These are phyloP conservation scores for Cladosporium sp. DNA, from an alignment of 2,329 filamentous ascomycete genomes.

Conservation along the genomic window DNA sequence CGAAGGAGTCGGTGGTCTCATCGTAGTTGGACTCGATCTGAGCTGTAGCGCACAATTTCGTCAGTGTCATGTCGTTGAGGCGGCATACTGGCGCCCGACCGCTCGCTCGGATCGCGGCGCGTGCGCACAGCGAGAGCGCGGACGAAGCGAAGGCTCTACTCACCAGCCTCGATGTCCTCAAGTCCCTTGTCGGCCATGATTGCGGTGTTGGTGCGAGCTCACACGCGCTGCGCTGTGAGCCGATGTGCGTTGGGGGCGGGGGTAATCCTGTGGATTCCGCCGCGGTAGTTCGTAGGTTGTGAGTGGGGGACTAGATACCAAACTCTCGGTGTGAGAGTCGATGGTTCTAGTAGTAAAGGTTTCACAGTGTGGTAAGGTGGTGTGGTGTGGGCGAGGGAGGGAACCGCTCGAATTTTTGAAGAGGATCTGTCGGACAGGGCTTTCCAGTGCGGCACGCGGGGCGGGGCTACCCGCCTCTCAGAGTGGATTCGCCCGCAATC, in stretches of 20 bases:
- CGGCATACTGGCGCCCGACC: neutral
- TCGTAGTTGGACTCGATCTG: constrained; percentile 99
- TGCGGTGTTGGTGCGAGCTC: constrained; percentile 52
- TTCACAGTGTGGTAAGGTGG: constrained; percentile 6
- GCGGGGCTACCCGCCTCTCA: neutral
- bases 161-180: constrained; percentile 94
- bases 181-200: constrained; percentile 99
- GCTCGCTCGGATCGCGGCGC: neutral
- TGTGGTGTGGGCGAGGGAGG: constrained; percentile 2
- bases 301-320: constrained; percentile 39
- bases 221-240: constrained; percentile 75
- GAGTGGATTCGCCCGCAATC: neutral
- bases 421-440: neutral
- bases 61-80: neutral
- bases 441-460: neutral
- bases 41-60: constrained; percentile 48
- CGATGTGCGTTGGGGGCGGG: constrained; percentile 37
- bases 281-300: constrained; percentile 31
- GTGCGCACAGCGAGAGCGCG: neutral
- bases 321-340: constrained; percentile 42
- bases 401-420: neutral
- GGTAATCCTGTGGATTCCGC: constrained; percentile 36
- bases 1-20: constrained; percentile 98
- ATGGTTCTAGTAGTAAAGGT: constrained; percentile 3
- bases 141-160: constrained; percentile 38